These are phyloP conservation scores for Phytophthora pinifolia DNA, from an alignment of 352 stramenopile species.

Conservation along the genomic window DNA sequence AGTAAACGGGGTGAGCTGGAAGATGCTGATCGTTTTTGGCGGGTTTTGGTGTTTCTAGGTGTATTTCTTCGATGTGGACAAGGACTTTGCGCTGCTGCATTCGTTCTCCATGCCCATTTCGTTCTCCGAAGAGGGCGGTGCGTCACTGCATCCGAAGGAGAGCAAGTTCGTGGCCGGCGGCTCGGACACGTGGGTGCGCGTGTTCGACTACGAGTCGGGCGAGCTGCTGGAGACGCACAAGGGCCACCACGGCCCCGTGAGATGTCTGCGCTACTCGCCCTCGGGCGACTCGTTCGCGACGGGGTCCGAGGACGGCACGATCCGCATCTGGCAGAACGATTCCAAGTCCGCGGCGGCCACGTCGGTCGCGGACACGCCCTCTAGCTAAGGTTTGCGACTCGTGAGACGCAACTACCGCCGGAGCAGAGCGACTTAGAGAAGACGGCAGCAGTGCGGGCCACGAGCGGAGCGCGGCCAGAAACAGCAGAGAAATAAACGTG, in stretches of 20 bases:
- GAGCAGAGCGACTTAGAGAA: slow-evolving; percentile 26
- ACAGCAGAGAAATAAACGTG: slow-evolving; percentile 21
- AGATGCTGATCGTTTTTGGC: neutral
- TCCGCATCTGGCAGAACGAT: slow-evolving; percentile 95
- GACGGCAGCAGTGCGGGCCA: slow-evolving; percentile 12
- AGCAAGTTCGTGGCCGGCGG: slow-evolving; percentile 90
- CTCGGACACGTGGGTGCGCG: slow-evolving; percentile 96
- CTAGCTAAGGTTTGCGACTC: slow-evolving; percentile 23
- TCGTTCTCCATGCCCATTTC: slow-evolving; percentile 84
- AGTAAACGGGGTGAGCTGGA: slow-evolving; percentile 1
- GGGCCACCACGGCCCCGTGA: slow-evolving; percentile 97
- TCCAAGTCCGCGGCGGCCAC: slow-evolving; percentile 61
- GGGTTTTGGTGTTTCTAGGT: slow-evolving; percentile 52
- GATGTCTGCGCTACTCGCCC: slow-evolving; percentile 95
- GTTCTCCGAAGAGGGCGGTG: slow-evolving; percentile 92
- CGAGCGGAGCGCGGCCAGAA: slow-evolving; percentile 15
- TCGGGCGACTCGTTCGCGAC: slow-evolving; percentile 94
- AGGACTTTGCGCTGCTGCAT: slow-evolving; percentile 65
- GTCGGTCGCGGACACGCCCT: slow-evolving; percentile 50
- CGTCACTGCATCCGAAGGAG: slow-evolving; percentile 84
- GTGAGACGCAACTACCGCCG: neutral
- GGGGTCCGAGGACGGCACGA: slow-evolving; percentile 97
- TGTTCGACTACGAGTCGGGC: slow-evolving; percentile 94
- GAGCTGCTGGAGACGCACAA: slow-evolving; percentile 96
- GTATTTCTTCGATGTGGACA: slow-evolving; percentile 91